Evolutionary conservation across 106 monocot genomes (phyloP), one percentile per base, ranked within the genome.

Genomic region (Dendrobium nobile): DNA sequence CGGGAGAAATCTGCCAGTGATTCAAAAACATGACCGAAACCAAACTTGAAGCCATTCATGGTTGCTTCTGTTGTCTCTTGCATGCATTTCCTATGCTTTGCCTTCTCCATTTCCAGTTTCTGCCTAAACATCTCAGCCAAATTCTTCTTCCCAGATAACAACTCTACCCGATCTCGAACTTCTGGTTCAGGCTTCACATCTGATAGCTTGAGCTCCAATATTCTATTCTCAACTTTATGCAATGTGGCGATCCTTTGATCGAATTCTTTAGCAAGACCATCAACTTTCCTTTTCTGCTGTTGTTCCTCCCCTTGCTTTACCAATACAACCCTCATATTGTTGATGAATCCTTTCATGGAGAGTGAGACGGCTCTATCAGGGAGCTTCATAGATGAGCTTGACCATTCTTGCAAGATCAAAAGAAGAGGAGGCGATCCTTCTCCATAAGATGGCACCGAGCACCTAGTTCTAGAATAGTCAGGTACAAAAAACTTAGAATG

Each of bases 261-360:
- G 3, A 95, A 80, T 54, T 93, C 99, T 79, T 91, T 99, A 0
- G 99, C 87, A 15, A 95, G 88, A 42, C 15, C 58, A 47, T 99
- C 95, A 5, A 99, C 95, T 81, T 85, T 95, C 75, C 91, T 90
- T 88, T 95, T 99, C 80, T 99, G 99, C 13, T 86, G 91, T 72
- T 95, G 99, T 79, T 99, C 99, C 72, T 93, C 91, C 5, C 87
- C 91, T 81, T 99, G 99, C 79, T 95, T 99, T 19, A 83, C 82
- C 87, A 90, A 92, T 75, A 99, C 78, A 70, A 91, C 75, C 77
- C 88, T 89, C 44, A 88, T 67, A 16, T 88, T 89, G 37, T 85
- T 87, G 59, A 86, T 56, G 64, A 99, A 95, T 33, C 80, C 82
- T 86, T 88, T 95, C 85, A 93, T 90, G 26, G 95, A 78, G 58